Percentiles rank a stretch among this genome's conserved stretches.
Evolutionary conservation across 176 grass and related monocot genomes (phyloP).

Genomic region (Pontederia crassipes): DNA sequence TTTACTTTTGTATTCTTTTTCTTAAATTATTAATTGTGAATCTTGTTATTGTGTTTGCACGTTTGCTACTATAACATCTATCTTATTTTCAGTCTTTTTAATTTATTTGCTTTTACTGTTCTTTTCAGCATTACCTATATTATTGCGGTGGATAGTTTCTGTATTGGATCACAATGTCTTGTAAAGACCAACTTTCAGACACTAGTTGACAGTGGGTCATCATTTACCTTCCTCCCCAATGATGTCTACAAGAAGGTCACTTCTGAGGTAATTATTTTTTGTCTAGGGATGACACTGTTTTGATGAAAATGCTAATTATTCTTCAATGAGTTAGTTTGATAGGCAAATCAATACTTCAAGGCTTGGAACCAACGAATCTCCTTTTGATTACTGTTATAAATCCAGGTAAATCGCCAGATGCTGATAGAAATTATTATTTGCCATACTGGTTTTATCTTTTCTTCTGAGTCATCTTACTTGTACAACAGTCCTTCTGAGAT

Average conservation of each 20-base stretch:
- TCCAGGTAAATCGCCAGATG: conserved; percentile 35
- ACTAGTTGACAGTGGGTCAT: conserved; percentile 83
- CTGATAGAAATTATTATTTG: background rate
- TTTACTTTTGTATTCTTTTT: too few relatives aligned
- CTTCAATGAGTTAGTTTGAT: conserved; percentile 59
- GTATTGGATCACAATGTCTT: conserved; percentile 63
- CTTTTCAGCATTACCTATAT: conserved; percentile 62
- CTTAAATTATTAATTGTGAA: too few relatives aligned
- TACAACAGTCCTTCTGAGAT: conserved; percentile 56
- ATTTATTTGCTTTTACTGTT: conserved; percentile 7
- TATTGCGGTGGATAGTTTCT: conserved; percentile 65
- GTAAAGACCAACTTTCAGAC: conserved; percentile 49
- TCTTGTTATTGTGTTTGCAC: background rate
- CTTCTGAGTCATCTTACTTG: conserved; percentile 20
- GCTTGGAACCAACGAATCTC: conserved; percentile 27
- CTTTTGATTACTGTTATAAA: conserved; percentile 70
- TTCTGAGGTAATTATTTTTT: conserved; percentile 43
- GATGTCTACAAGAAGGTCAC: conserved; percentile 61
- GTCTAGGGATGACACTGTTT: background rate
- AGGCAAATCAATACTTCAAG: conserved; percentile 67
- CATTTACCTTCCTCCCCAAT: conserved; percentile 69
- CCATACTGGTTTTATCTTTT: conserved; percentile 8
- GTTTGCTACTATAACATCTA: too few relatives aligned
- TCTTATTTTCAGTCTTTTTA: background rate
- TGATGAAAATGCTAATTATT: conserved; percentile 2